Percentiles rank a stretch among this genome's conserved stretches.
Conservation (phyloP, 2,329 filamentous ascomycete species). For the Penicillium frequentans region DNA sequence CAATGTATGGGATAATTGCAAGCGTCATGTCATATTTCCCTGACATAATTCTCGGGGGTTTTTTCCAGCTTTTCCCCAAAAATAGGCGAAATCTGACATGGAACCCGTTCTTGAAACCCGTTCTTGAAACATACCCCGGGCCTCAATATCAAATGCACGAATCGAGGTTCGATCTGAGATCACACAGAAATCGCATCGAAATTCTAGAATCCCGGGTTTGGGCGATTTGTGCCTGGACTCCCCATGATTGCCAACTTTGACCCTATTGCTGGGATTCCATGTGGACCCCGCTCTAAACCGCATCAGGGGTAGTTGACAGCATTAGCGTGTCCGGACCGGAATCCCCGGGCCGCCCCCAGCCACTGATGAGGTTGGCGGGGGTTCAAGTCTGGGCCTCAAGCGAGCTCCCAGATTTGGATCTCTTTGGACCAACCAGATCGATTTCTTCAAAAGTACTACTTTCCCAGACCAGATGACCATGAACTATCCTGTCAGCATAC, state of each 20-base stretch:
- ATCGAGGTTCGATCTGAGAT: neutral
- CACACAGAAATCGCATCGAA: neutral
- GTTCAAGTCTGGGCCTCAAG: neutral
- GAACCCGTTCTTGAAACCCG: neutral
- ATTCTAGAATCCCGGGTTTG: neutral
- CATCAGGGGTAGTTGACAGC: constrained; percentile 18
- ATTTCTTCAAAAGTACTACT: neutral
- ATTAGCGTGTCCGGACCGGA: constrained; percentile 20
- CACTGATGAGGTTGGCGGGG: neutral
- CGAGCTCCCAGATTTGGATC: neutral
- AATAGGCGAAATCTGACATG: neutral
- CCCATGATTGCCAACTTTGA: constrained; percentile 20
- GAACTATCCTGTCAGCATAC: neutral
- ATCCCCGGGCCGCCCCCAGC: constrained; percentile 18
- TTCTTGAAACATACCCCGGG: neutral
- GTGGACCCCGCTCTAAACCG: neutral
- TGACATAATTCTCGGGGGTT: neutral
- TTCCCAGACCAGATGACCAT: neutral
- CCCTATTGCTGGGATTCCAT: constrained; percentile 13
- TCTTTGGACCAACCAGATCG: neutral
- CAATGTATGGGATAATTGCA: neutral
- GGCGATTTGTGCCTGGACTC: constrained; percentile 2
- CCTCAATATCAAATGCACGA: neutral
- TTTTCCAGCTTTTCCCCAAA: neutral
- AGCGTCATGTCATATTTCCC: neutral